Evolutionary conservation across 1,284 basidiomycete genomes (phyloP).

Genomic region (Trametes versicolor): DNA sequence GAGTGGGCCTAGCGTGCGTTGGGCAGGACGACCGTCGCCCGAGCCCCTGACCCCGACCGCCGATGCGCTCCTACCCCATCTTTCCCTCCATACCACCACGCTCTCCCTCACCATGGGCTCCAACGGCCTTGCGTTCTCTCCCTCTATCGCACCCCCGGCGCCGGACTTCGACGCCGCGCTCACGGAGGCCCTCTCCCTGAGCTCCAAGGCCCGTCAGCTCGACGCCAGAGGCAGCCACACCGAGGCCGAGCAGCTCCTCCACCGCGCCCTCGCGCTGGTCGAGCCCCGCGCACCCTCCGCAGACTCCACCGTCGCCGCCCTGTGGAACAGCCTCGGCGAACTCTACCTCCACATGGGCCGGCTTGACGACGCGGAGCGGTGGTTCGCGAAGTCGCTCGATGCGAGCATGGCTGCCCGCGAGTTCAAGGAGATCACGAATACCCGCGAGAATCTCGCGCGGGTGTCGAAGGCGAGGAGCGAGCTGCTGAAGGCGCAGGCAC

Average conservation of each 20-base stretch:
- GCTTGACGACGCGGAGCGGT: slow-evolving; percentile 47
- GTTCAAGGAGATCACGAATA: slow-evolving; percentile 45
- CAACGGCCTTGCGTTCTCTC: slow-evolving; percentile 16
- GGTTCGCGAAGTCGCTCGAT: slow-evolving; percentile 41
- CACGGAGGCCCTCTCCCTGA: slow-evolving; percentile 29
- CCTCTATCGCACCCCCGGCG: neutral
- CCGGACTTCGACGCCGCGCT: slow-evolving; percentile 11
- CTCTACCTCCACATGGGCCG: slow-evolving; percentile 45
- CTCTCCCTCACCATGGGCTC: slow-evolving; percentile 21
- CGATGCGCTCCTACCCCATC: slow-evolving; percentile 18
- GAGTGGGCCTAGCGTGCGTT: slow-evolving; percentile 14
- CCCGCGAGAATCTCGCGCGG: slow-evolving; percentile 47
- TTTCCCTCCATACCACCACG: slow-evolving; percentile 8
- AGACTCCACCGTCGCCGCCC: slow-evolving; percentile 38
- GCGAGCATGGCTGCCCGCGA: slow-evolving; percentile 35
- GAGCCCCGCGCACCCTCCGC: slow-evolving; percentile 26
- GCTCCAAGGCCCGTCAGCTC: slow-evolving; percentile 37
- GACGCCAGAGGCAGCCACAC: slow-evolving; percentile 38
- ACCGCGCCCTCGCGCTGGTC: slow-evolving; percentile 42
- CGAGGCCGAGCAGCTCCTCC: slow-evolving; percentile 42
- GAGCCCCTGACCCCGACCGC: slow-evolving; percentile 17
- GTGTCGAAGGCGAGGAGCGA: slow-evolving; percentile 45
- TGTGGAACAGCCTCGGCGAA: slow-evolving; percentile 46
- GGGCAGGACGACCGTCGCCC: slow-evolving; percentile 6
- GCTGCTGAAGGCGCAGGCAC: slow-evolving; percentile 41